Conservation (phyloP, 2,329 filamentous ascomycete genomes). For the Penicillium freii region DNA sequence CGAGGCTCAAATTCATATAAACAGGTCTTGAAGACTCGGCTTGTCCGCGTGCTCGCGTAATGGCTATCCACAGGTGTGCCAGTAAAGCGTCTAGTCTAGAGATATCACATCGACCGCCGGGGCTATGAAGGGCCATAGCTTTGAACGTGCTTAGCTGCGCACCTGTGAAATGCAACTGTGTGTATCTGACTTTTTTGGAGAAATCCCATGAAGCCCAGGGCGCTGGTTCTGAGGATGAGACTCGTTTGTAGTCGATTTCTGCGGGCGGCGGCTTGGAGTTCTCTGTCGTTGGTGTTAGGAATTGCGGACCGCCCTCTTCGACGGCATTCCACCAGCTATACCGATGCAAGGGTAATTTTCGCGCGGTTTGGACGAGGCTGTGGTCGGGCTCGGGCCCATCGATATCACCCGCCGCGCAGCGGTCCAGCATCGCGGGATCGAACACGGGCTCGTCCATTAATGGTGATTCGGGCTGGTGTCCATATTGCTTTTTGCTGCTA, state of each 20-base stretch:
- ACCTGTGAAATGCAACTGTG: conserved; percentile 2
- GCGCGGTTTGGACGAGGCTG: background rate
- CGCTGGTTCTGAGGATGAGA: conserved; percentile 3
- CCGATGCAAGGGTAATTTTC: conserved; percentile 1
- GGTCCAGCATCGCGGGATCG: background rate
- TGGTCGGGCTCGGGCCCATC: background rate
- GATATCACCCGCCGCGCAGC: background rate
- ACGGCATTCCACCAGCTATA: conserved; percentile 7
- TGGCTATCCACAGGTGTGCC: conserved; percentile 1
- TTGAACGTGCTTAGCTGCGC: background rate
- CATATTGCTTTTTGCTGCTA: conserved; percentile 37
- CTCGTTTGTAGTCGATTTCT: background rate
- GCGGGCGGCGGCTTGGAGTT: background rate
- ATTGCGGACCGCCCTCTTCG: background rate
- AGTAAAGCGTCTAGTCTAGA: conserved; percentile 5
- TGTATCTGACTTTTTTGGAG: background rate
- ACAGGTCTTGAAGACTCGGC: background rate
- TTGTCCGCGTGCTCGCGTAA: background rate
- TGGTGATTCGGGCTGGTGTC: background rate
- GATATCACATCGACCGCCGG: background rate
- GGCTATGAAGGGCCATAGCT: background rate
- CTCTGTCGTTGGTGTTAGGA: conserved; percentile 1
- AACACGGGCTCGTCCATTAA: background rate
- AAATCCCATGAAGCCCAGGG: conserved; percentile 5
- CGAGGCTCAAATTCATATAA: conserved; percentile 43